phyloP scores from a whole-genome alignment of 2,329 filamentous ascomycete genomes.

The Colletotrichum theobromicola region DNA sequence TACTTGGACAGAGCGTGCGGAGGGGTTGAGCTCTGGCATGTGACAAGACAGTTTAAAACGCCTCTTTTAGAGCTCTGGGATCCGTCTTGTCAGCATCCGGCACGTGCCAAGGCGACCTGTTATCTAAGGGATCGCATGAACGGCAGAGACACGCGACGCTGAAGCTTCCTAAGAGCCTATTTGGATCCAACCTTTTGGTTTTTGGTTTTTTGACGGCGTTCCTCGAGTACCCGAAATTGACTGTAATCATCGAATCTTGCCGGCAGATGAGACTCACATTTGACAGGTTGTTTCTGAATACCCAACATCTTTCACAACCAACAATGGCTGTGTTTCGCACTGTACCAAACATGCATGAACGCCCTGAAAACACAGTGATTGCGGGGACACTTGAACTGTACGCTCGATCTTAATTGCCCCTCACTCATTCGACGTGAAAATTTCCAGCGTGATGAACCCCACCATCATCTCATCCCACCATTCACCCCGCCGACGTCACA shows the following conservation, averaged over 20 bases:
- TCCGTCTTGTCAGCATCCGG: neutral
- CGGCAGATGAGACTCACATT: neutral
- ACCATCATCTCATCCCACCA: conserved; percentile 12
- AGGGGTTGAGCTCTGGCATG: neutral
- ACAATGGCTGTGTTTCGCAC: neutral
- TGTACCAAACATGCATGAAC: neutral
- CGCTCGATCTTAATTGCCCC: conserved; percentile 7
- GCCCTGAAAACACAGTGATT: neutral
- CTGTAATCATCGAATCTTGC: neutral
- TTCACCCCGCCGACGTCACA: conserved; percentile 21
- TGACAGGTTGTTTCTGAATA: neutral
- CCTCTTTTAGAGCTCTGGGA: neutral
- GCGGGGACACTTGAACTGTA: conserved; percentile 2
- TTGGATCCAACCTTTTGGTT: neutral
- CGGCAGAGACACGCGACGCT: conserved; percentile 2
- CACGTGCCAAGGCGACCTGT: neutral
- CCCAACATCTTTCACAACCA: neutral
- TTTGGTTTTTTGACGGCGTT: neutral
- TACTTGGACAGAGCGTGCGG: neutral
- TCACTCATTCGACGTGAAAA: conserved; percentile 7
- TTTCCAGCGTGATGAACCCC: conserved; percentile 17
- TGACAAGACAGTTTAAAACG: neutral
- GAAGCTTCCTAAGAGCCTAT: neutral
- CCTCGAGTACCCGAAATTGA: neutral
- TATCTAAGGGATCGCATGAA: neutral